Percentiles rank a stretch among this genome's conserved stretches.
Conservation (phyloP, 225 moss, liverwort and hornwort species). For the Takakia lepidozioides region DNA sequence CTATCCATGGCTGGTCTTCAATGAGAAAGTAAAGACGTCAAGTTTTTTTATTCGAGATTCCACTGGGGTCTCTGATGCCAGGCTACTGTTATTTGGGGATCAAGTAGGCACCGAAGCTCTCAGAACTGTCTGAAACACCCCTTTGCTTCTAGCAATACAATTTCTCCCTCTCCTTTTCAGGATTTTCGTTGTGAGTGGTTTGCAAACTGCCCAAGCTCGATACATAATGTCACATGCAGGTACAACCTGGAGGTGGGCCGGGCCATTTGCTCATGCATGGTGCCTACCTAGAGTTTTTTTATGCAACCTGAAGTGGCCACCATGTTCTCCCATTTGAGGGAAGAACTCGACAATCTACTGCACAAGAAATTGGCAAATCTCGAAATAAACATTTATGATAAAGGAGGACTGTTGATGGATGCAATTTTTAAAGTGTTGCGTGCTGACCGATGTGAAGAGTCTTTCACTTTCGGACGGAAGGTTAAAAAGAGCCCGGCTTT, state of each 20-base stretch:
- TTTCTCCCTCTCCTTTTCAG: no score
- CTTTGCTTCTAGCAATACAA: no score
- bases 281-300: constrained; percentile 84
- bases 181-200: no score
- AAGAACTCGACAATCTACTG: constrained; percentile 68
- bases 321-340: constrained; percentile 70
- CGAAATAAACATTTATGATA: constrained; percentile 50
- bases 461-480: constrained; percentile 77
- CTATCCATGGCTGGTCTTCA: no score
- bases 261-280: constrained; percentile 89
- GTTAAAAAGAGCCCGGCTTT: constrained; percentile 12
- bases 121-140: no score
- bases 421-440: constrained; percentile 71
- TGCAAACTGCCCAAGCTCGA: no score
- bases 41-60: no score
- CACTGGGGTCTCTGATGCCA: no score
- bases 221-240: no score
- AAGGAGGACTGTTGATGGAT: constrained; percentile 52
- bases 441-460: constrained; percentile 72
- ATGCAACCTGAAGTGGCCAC: constrained; percentile 70
- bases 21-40: no score
- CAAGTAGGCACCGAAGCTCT: no score
- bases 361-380: constrained; percentile 70
- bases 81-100: no score
- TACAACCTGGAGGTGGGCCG: constrained; percentile 53